Evolutionary conservation across 768 basidiomycete genomes (phyloP), one percentile per base, ranked within the genome.

Genomic region (Phylloporus rhodoxanthus): DNA sequence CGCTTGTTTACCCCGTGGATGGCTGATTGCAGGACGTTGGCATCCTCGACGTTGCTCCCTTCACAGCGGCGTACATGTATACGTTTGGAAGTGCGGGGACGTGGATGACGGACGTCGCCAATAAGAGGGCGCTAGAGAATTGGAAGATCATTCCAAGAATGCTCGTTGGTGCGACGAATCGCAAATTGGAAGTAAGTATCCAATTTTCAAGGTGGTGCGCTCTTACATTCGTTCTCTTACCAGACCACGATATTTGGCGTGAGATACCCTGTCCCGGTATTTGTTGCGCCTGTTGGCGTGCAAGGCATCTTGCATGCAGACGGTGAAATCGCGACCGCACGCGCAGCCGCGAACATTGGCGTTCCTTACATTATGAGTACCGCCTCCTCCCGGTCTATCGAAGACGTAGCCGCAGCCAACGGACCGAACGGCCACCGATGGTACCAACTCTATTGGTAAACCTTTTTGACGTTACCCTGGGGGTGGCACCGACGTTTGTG

Each of bases 371-470:
- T 85, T 55, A 75, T 93, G 67, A 89, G 87, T 57, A 84, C 87
- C 0, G 87, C 89, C 4, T 76, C 85, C 2, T 72, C 76, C 25
- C 78, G 84, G 21, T 78, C 81, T 9, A 84, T 92, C 51, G 89
- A 91, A 62, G 79, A 80, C 38, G 82, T 91, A n/a, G 91, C 82
- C 3, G 61, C 73, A 36, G 90, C 80, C 23, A 89, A 83, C 55
- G 85, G 82, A 6, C 56, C 58, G 2, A 69, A 77, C 44, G 79
- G 83, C 0, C 73, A 77, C 28, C 73, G 88, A 29, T 91, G 87
- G 87, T 91, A 78, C 63, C 89, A 91, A 62, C 75, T 91, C 1
- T 91, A 91, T 63, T 87, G 87, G 85, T 84, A 44, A 51, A 69
- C 28, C 4, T 20, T 17, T 32, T 30, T 9, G 40, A 26, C 23